These are phyloP conservation scores for Chenopodium formosanum DNA, from an alignment of 148 eudicot genomes.

Conservation along the genomic window DNA sequence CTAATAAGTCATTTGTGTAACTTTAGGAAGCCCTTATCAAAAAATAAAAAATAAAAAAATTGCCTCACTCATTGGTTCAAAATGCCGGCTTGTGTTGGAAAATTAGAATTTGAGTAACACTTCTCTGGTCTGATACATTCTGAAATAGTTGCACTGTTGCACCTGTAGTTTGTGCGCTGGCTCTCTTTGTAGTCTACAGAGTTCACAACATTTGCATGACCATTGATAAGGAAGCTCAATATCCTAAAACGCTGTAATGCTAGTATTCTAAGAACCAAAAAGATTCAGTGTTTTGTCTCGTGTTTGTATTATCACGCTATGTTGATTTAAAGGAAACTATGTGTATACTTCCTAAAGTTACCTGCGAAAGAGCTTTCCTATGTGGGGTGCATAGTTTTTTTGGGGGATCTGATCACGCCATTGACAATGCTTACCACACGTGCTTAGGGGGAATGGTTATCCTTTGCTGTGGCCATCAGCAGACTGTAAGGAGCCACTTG, in stretches of 20 bases:
- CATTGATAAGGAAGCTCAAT: not conserved
- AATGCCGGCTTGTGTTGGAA: not conserved
- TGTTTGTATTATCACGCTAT: too few species aligned
- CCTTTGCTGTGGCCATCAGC: conserved; percentile 80
- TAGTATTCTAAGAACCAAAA: not conserved
- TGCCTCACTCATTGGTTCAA: not conserved
- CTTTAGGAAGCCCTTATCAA: not conserved
- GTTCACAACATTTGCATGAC: not conserved
- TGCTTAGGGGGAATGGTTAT: conserved; percentile 74
- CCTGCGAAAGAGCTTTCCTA: conserved; percentile 2
- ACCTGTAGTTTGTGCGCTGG: not conserved
- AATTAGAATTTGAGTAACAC: not conserved
- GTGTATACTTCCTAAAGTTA: not conserved
- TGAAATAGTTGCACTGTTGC: not conserved
- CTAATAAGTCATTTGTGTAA: not conserved
- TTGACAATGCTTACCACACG: conserved; percentile 7
- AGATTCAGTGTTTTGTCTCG: not conserved
- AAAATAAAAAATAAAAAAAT: too few species aligned
- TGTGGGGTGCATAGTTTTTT: not conserved
- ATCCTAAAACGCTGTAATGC: not conserved
- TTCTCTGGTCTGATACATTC: not conserved
- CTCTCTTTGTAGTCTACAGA: not conserved
- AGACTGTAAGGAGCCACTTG: conserved; percentile 81
- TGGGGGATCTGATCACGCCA: not conserved
- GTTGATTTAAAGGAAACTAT: not conserved